These are phyloP conservation scores for Pythium brachiatum DNA, from an alignment of 352 stramenopile genomes.

Conservation along the genomic window DNA sequence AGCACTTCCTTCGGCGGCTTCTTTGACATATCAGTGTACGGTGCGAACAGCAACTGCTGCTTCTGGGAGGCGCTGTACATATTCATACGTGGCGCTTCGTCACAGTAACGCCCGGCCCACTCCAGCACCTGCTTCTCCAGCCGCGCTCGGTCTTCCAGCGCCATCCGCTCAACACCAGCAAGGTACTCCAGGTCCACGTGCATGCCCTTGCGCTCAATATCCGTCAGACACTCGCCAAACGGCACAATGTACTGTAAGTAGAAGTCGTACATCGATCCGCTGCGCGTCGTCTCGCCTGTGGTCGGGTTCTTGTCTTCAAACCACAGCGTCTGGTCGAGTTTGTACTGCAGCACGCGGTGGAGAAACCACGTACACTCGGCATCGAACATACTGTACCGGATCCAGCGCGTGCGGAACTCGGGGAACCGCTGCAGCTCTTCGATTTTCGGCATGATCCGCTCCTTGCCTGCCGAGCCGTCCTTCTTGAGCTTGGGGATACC, in stretches of 20 bases:
- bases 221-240: conserved; percentile 98
- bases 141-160: conserved; percentile 83
- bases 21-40: conserved; percentile 72
- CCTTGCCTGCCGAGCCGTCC: conserved; percentile 91
- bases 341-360: conserved; percentile 86
- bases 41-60: conserved; percentile 96
- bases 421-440: conserved; percentile 83
- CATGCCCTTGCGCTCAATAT: conserved; percentile 97
- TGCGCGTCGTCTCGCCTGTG: conserved; percentile 22
- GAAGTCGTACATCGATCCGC: conserved; percentile 94
- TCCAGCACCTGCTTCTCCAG: conserved; percentile 86
- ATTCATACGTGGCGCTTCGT: conserved; percentile 96
- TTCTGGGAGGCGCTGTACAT: conserved; percentile 92
- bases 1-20: conserved; percentile 60
- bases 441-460: conserved; percentile 69
- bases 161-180: conserved; percentile 86
- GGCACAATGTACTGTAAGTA: conserved; percentile 96
- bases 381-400: conserved; percentile 97
- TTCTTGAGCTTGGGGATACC: conserved; percentile 94
- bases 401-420: conserved; percentile 91
- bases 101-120: conserved; percentile 92
- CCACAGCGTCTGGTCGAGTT: conserved; percentile 91
- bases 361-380: conserved; percentile 97
- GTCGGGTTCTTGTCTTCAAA: conserved; percentile 38
- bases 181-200: conserved; percentile 91